Percentiles rank a stretch among this genome's conserved stretches.
These are phyloP conservation scores for Colletotrichum sp. DNA, from an alignment of 2,329 filamentous ascomycete species.

Conservation along the genomic window DNA sequence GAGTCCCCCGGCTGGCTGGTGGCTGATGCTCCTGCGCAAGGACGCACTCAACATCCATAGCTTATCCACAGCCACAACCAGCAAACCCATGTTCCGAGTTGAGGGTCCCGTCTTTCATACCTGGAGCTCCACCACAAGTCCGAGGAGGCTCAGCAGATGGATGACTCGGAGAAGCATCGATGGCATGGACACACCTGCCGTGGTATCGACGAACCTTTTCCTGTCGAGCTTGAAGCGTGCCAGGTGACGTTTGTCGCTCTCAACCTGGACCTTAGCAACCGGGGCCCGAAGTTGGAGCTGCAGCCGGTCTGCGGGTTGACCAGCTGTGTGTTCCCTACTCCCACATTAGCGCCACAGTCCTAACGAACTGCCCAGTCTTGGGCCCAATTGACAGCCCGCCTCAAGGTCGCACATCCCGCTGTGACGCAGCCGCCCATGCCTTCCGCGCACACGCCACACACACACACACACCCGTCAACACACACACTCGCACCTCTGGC, in stretches of 20 bases:
- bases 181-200: not conserved
- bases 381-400: slow-evolving; percentile 9
- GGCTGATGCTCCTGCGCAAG: not conserved
- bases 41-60: not conserved
- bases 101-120: not conserved
- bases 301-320: slow-evolving; percentile 6
- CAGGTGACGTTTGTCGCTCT: slow-evolving; percentile 11
- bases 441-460: not conserved
- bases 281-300: not conserved
- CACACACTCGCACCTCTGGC: not conserved
- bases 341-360: slow-evolving; percentile 18
- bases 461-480: not conserved
- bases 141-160: not conserved
- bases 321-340: slow-evolving; percentile 11
- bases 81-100: not conserved
- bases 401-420: not conserved
- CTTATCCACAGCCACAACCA: not conserved
- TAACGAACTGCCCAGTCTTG: slow-evolving; percentile 13
- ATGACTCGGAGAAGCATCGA: not conserved
- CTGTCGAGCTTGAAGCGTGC: not conserved
- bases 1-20: not conserved
- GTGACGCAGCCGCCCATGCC: slow-evolving; percentile 4
- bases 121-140: not conserved
- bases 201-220: not conserved
- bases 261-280: not conserved